Base-by-base conservation (phyloP, 2,329 filamentous ascomycete species). In the Ploettnerulaceae sp. region DNA sequence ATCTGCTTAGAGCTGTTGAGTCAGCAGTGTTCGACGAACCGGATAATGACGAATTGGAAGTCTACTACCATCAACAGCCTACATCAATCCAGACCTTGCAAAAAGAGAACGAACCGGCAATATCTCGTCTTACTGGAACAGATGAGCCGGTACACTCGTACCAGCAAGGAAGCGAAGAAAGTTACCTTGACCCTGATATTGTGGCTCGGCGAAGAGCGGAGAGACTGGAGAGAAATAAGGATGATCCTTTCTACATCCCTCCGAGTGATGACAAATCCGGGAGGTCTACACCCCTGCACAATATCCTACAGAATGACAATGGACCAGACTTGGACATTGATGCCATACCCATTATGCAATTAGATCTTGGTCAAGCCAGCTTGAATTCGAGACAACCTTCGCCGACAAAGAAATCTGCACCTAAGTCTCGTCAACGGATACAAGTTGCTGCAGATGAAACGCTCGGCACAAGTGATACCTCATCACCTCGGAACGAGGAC, bases 231-330 rank as follows among this genome's bases (percentile, higher is more conserved):
- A 79, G 89, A 47, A 88, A 95, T 65, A 86, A 79, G 57, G 91
- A 97, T 61, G 93, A 98, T 60, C 93, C 93, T 0, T 98, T 95
- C 65, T 98, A 98, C 62, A 97, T 98, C 60, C 73, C 73, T 18
- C 67, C 69, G 6, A 69, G 69, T 28, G 72, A 71, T 20, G 71
- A 68, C 32, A 67, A 69, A 0, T 80, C 79, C 3, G 79, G 80
- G 25, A 76, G 77, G 5, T 84, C 84, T 0, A 91, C 86, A 1
- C 87, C 87, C 0, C 82, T 93, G 39, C 86, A 91, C 60, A 86
- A 80, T 54, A 88, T 93, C 47, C 71, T 86, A 3, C 76, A 80
- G 48, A 81, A 75, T 48, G 81, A 80, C 47, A 90, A 91, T 61
- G 84, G 82, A 2, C 81, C 84, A 2, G 84, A 86, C 34, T 71